Evolutionary conservation across 768 basidiomycete species (phyloP).

Genomic region (Kwoniella dendrophila): DNA sequence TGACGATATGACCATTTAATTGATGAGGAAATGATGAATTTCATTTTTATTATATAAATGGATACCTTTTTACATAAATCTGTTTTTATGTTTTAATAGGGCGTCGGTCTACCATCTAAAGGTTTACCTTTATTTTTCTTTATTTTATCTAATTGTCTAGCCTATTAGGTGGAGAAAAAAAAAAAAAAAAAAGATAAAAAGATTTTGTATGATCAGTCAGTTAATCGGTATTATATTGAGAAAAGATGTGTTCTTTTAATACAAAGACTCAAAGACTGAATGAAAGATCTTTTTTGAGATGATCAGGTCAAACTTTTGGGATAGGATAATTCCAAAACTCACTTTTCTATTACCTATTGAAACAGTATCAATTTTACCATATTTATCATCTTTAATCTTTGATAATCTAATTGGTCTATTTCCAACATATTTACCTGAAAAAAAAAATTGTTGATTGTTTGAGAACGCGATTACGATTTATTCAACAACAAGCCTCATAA

Average conservation of each 20-base stretch:
- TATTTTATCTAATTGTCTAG: constrained; percentile 83
- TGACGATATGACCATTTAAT: too few species aligned
- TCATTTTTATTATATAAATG: too few species aligned
- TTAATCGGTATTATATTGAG: too few species aligned
- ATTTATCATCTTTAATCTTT: constrained; percentile 81
- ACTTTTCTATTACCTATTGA: constrained; percentile 86
- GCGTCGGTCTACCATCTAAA: constrained; percentile 52
- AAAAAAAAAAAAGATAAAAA: not conserved
- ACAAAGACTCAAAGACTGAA: too few species aligned
- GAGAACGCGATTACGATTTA: too few species aligned
- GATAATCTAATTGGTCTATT: constrained; percentile 95
- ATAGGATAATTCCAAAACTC: constrained; percentile 10
- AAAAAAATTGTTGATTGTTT: not conserved
- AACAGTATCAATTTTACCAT: constrained; percentile 72
- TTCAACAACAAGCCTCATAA: too few species aligned
- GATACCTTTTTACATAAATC: too few species aligned
- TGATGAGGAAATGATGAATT: too few species aligned
- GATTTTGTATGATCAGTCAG: too few species aligned
- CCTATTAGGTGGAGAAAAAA: constrained; percentile 50
- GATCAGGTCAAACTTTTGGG: not conserved
- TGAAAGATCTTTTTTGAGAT: too few species aligned
- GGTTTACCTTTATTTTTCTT: constrained; percentile 74
- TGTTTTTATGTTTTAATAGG: too few species aligned
- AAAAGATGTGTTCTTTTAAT: too few species aligned
- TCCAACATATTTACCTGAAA: constrained; percentile 97